phyloP scores from a whole-genome alignment of 78 protist species.

The Thecamonas trahens region DNA sequence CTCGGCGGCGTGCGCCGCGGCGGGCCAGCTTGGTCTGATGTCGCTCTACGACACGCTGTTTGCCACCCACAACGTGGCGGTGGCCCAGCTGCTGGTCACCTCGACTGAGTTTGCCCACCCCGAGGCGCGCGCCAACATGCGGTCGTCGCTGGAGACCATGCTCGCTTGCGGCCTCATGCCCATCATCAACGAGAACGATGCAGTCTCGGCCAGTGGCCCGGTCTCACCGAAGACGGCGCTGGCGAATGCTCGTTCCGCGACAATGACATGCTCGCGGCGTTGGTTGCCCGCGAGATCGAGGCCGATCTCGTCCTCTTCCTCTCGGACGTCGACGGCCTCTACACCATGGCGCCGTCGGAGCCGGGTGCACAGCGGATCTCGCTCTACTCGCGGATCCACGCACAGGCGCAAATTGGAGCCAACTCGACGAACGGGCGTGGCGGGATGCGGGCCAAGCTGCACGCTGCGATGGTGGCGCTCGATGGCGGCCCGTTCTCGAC shows the following conservation, averaged over 20 bases:
- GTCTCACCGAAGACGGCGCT: background rate
- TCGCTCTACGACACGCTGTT: constrained; percentile 26
- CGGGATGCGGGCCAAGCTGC: constrained; percentile 51
- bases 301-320: constrained; percentile 41
- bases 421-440: constrained; percentile 34
- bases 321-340: constrained; percentile 53
- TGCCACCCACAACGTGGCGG: background rate
- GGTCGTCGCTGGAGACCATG: background rate
- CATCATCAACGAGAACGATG: constrained; percentile 62
- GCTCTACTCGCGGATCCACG: background rate
- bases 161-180: constrained; percentile 18
- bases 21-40: constrained; percentile 37
- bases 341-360: constrained; percentile 4
- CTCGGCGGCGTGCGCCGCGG: constrained; percentile 19
- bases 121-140: background rate
- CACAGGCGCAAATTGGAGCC: constrained; percentile 5
- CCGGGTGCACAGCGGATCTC: constrained; percentile 7
- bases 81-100: constrained; percentile 46
- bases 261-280: constrained; percentile 45
- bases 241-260: constrained; percentile 6
- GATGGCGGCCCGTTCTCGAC: background rate
- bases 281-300: constrained; percentile 13
- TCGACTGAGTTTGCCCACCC: constrained; percentile 14
- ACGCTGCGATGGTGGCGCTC: constrained; percentile 20
- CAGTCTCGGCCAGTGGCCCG: background rate